Percentiles rank a stretch among this genome's conserved stretches.
phyloP scores from a whole-genome alignment of 2,329 filamentous ascomycete genomes.

The Conoideocrella luteorostrata region DNA sequence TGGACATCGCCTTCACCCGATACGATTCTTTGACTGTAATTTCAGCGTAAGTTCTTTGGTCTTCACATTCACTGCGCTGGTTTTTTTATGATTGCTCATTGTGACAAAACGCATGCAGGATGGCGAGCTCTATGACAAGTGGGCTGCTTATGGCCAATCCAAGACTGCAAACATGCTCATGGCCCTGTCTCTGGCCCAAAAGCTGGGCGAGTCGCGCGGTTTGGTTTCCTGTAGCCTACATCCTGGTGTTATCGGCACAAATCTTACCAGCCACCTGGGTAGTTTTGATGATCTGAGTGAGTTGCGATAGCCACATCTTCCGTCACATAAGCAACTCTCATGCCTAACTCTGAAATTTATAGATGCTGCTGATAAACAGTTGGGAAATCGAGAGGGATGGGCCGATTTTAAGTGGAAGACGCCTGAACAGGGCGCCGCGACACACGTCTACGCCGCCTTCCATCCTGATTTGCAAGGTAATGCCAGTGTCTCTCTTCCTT shows the following conservation, averaged over 20 bases:
- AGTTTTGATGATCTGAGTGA: not conserved
- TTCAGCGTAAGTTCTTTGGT: constrained; percentile 24
- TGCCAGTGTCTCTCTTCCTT: not conserved
- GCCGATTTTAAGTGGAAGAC: constrained; percentile 13
- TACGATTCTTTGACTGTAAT: constrained; percentile 29
- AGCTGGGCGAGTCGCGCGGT: constrained; percentile 22
- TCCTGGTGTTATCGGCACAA: constrained; percentile 23
- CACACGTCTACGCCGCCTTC: constrained; percentile 30
- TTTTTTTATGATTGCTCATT: too few relatives aligned
- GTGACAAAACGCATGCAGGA: constrained; percentile 13
- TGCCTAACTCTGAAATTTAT: not conserved
- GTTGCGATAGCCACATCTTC: too few relatives aligned
- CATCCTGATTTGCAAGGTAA: constrained; percentile 25
- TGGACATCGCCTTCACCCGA: constrained; percentile 19
- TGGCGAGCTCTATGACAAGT: constrained; percentile 23
- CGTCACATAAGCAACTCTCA: accelerated
- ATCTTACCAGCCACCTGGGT: constrained; percentile 15
- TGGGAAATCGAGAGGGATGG: not conserved
- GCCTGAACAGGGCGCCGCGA: constrained; percentile 24
- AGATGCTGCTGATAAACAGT: constrained; percentile 11
- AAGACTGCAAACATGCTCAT: constrained; percentile 33
- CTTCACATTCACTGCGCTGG: constrained; percentile 11
- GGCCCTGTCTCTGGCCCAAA: constrained; percentile 23
- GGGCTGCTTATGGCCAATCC: constrained; percentile 30
- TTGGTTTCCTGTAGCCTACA: constrained; percentile 27